phyloP scores from a whole-genome alignment of 2,329 filamentous ascomycete species.

The Capronia americana region DNA sequence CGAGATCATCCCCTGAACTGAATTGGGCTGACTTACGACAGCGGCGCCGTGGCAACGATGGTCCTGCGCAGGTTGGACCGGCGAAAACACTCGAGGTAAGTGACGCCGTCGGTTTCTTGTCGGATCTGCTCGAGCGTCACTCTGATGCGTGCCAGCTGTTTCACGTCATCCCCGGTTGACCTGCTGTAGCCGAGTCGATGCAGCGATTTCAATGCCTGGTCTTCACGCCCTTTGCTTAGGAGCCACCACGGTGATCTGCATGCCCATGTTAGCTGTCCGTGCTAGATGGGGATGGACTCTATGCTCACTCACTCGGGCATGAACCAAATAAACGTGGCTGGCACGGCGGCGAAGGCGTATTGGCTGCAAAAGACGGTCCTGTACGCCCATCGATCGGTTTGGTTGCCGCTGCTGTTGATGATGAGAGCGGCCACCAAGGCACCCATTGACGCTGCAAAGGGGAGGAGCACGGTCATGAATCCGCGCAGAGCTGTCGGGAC shows the following conservation, averaged over 20 bases:
- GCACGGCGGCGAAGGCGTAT: conserved; percentile 50
- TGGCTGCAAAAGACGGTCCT: conserved; percentile 51
- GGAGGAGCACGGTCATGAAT: conserved; percentile 53
- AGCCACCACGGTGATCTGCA: conserved; percentile 50
- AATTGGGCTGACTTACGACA: conserved; percentile 45
- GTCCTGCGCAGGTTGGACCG: conserved; percentile 49
- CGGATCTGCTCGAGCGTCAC: conserved; percentile 36
- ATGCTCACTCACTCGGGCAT: conserved; percentile 32
- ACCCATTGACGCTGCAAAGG: conserved; percentile 51
- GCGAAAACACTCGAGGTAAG: conserved; percentile 52
- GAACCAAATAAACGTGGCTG: conserved; percentile 39
- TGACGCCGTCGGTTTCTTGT: conserved; percentile 47
- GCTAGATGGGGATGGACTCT: not conserved
- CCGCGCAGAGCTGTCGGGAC: conserved; percentile 57
- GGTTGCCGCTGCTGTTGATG: conserved; percentile 47
- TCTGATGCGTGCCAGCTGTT: conserved; percentile 46
- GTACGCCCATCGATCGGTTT: conserved; percentile 52
- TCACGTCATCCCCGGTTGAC: conserved; percentile 1
- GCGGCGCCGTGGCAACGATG: conserved; percentile 43
- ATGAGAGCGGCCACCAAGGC: conserved; percentile 51
- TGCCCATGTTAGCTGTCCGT: not conserved
- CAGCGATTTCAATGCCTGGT: conserved; percentile 45
- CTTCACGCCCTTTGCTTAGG: conserved; percentile 44
- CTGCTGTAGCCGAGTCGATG: conserved; percentile 26
- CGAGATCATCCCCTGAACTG: conserved; percentile 39